phyloP scores from a whole-genome alignment of 108 stramenopile species.

The Stephanodiscus minutulus region DNA sequence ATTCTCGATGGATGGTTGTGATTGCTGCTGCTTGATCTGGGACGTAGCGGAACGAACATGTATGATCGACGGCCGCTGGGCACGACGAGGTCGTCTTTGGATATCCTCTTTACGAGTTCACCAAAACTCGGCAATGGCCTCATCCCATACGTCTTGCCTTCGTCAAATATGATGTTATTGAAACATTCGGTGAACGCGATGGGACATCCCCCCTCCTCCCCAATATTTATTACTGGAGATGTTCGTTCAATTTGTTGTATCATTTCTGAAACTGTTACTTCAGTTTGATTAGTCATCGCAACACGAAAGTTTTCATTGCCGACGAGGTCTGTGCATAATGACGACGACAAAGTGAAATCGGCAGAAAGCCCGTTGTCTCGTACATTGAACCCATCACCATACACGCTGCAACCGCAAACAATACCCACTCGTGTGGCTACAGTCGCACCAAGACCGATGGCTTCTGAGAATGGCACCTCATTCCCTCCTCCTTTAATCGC shows the following conservation, averaged over 20 bases:
- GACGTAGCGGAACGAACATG: conserved; percentile 32
- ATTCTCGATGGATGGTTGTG: neutral
- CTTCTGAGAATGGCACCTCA: conserved; percentile 24
- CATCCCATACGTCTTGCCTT: conserved; percentile 25
- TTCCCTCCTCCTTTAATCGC: neutral
- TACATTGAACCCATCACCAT: conserved; percentile 4
- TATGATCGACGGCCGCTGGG: conserved; percentile 16
- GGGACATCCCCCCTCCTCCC: conserved; percentile 7
- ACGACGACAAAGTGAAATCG: conserved; percentile 1
- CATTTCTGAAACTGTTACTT: conserved; percentile 18
- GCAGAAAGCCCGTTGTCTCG: conserved; percentile 11
- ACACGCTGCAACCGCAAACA: conserved; percentile 16
- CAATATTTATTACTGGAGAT: neutral
- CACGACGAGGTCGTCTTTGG: neutral
- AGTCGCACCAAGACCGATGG: conserved; percentile 13
- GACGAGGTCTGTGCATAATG: neutral
- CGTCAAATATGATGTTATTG: conserved; percentile 27
- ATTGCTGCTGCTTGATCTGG: neutral
- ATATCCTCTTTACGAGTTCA: neutral
- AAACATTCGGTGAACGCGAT: conserved; percentile 29
- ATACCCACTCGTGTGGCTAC: conserved; percentile 31
- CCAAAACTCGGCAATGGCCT: neutral
- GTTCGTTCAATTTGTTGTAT: conserved; percentile 8
- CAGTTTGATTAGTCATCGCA: conserved; percentile 7
- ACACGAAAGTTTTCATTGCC: conserved; percentile 5